Evolutionary conservation across 2,329 filamentous ascomycete genomes (phyloP).

Genomic region (Myriosclerotinia scirpicola): DNA sequence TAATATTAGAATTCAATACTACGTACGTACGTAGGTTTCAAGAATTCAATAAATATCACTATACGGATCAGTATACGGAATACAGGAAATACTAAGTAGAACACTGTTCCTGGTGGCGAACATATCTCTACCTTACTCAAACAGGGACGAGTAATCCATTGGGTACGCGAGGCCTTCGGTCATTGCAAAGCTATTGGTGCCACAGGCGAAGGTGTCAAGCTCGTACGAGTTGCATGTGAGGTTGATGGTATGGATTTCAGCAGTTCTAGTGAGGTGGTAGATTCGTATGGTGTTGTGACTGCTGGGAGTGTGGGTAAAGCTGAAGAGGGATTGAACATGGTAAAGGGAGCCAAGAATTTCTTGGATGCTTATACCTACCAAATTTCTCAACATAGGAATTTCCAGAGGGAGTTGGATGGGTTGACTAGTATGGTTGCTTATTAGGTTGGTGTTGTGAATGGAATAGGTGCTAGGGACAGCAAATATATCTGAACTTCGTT

Average conservation of each 20-base stretch:
- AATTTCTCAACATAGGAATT: conserved; percentile 73
- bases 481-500: background rate
- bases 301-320: conserved; percentile 47
- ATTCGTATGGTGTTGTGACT: conserved; percentile 78
- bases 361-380: conserved; percentile 68
- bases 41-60: too few species aligned
- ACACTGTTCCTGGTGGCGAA: conserved; percentile 72
- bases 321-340: conserved; percentile 61
- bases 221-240: conserved; percentile 53
- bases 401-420: conserved; percentile 70
- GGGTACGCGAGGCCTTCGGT: conserved; percentile 77
- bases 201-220: conserved; percentile 67
- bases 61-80: too few species aligned
- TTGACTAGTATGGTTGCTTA: conserved; percentile 67
- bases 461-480: too few species aligned
- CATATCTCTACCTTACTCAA: conserved; percentile 62
- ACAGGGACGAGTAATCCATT: conserved; percentile 73
- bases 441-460: conserved; percentile 41
- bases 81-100: too few species aligned
- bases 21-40: too few species aligned
- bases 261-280: conserved; percentile 49
- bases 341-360: conserved; percentile 68
- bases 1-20: too few species aligned
- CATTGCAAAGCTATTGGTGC: conserved; percentile 79
- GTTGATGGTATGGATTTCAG: conserved; percentile 49